Conservation (phyloP, 208 protist genomes). For the Kentomonas sorsogonicus region DNA sequence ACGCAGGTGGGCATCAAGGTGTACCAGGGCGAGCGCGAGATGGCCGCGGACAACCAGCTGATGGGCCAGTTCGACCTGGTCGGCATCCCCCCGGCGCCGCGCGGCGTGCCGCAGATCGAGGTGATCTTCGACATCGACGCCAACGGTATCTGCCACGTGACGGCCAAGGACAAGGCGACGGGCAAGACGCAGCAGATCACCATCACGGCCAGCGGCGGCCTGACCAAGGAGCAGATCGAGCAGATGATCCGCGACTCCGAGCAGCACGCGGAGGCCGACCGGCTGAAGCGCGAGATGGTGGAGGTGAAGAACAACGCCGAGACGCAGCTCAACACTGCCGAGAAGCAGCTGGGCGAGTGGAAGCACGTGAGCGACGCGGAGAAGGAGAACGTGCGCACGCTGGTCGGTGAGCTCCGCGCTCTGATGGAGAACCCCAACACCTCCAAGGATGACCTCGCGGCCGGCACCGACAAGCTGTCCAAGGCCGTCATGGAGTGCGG, state of each 20-base stretch:
- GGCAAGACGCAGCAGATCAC: conserved; percentile 94
- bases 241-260: conserved; percentile 84
- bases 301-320: conserved; percentile 87
- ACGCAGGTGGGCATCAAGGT: conserved; percentile 88
- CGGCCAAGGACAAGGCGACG: conserved; percentile 96
- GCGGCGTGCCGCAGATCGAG: conserved; percentile 92
- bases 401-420: conserved; percentile 51
- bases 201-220: conserved; percentile 86
- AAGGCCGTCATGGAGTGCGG: conserved; percentile 80
- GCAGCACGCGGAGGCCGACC: conserved; percentile 71
- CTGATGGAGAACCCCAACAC: conserved; percentile 65
- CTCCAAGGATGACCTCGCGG: conserved; percentile 53
- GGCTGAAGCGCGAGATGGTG: conserved; percentile 58
- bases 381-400: conserved; percentile 62
- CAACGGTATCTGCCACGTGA: conserved; percentile 98
- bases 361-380: conserved; percentile 76
- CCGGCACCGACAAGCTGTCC: conserved; percentile 64
- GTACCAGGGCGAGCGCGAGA: conserved; percentile 93
- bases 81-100: conserved; percentile 90
- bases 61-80: conserved; percentile 93
- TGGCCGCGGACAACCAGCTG: conserved; percentile 92
- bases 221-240: conserved; percentile 82
- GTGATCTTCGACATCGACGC: conserved; percentile 99
- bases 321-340: conserved; percentile 47
- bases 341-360: conserved; percentile 77